Percentiles rank a stretch among this genome's conserved stretches.
Evolutionary conservation across 768 basidiomycete genomes (phyloP).

Genomic region (Cystofilobasidium ferigula): DNA sequence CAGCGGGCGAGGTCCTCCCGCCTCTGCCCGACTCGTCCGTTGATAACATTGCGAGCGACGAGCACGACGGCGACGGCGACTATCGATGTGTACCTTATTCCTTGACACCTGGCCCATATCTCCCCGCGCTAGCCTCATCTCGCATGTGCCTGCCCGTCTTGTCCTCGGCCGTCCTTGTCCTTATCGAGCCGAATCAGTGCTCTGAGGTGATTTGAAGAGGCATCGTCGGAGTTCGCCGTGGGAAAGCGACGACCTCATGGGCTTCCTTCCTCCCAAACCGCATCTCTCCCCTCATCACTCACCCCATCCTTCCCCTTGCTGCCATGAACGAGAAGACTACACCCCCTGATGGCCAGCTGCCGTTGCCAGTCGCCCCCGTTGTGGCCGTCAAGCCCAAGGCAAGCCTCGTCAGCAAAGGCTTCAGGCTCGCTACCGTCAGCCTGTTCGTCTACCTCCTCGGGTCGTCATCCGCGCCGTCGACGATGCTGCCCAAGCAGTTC

Average conservation of each 20-base stretch:
- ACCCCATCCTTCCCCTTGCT: background rate
- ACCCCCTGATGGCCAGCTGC: background rate
- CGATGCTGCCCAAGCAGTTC: background rate
- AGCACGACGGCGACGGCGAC: slow-evolving; percentile 4
- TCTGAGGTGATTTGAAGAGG: no score
- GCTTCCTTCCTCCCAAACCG: background rate
- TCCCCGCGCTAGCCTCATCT: no score
- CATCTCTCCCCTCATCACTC: background rate
- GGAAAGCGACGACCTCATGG: background rate
- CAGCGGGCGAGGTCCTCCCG: background rate
- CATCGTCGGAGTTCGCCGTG: background rate
- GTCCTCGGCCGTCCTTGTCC: no score
- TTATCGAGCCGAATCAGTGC: no score
- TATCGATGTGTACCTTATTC: background rate
- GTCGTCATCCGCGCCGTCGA: background rate
- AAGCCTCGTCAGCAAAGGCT: background rate
- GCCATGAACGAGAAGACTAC: background rate
- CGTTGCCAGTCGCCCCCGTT: background rate
- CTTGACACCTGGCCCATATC: background rate
- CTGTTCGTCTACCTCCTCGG: background rate
- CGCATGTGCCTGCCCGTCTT: no score
- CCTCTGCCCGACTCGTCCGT: background rate
- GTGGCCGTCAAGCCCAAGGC: background rate
- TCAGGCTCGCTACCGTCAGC: background rate
- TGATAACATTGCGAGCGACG: background rate